These are phyloP conservation scores for Exophiala spinifera DNA, from an alignment of 2,329 filamentous ascomycete genomes.

Conservation along the genomic window DNA sequence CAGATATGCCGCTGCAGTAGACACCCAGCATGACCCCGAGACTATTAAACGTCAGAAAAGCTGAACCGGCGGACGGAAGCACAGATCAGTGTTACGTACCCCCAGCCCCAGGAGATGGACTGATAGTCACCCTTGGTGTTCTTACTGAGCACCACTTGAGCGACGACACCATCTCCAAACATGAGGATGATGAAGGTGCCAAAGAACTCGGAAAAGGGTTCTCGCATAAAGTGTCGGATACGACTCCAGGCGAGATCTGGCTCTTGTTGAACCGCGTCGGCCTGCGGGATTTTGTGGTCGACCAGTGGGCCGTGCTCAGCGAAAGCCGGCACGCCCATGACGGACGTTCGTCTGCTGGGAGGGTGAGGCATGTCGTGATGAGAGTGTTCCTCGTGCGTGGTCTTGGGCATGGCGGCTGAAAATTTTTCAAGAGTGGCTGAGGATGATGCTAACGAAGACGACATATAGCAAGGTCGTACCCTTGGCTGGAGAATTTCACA, in stretches of 20 bases:
- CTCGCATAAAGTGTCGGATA: constrained; percentile 51
- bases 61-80: not conserved
- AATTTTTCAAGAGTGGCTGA: constrained; percentile 14
- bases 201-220: constrained; percentile 65
- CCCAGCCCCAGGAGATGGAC: constrained; percentile 53
- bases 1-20: constrained; percentile 58
- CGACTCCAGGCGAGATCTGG: constrained; percentile 51
- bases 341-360: constrained; percentile 16
- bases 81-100: constrained; percentile 32
- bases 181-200: constrained; percentile 66
- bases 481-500: constrained; percentile 1
- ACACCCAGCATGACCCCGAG: constrained; percentile 68
- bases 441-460: constrained; percentile 14
- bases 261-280: constrained; percentile 27
- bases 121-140: constrained; percentile 48
- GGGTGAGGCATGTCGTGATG: constrained; percentile 11
- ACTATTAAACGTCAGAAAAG: constrained; percentile 35
- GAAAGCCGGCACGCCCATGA: constrained; percentile 14
- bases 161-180: constrained; percentile 69
- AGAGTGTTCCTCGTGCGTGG: constrained; percentile 15
- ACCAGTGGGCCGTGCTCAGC: constrained; percentile 35
- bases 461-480: constrained; percentile 10
- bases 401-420: constrained; percentile 14
- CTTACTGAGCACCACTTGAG: constrained; percentile 62
- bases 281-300: constrained; percentile 35